A percentile compares a stretch with the other conserved stretches of the same genome.
phyloP scores from a whole-genome alignment of 352 stramenopile genomes.

The Globisporangium canariense region DNA sequence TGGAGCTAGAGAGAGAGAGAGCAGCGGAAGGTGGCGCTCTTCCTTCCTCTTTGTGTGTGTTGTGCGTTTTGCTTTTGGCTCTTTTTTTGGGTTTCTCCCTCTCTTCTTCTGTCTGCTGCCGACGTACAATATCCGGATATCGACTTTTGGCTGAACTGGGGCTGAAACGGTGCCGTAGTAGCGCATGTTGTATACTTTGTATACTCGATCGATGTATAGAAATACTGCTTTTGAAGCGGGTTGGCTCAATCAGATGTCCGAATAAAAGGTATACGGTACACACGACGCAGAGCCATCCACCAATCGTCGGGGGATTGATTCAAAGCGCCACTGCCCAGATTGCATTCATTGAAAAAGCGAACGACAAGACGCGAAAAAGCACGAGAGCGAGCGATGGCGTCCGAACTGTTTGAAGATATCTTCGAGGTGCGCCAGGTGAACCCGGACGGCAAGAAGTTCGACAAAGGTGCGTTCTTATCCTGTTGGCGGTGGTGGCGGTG shows the following conservation, averaged over 20 bases:
- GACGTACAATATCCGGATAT: constrained; percentile 8
- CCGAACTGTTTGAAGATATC: constrained; percentile 98
- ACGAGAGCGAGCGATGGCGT: constrained; percentile 51
- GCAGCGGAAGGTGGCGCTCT: constrained; percentile 3
- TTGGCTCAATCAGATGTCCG: background rate
- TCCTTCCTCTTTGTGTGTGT: constrained; percentile 10
- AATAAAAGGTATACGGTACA: constrained; percentile 8
- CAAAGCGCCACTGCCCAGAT: constrained; percentile 1
- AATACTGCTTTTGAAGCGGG: background rate
- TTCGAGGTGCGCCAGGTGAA: constrained; percentile 97
- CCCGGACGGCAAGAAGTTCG: constrained; percentile 97
- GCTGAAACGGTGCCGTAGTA: background rate
- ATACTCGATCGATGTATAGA: background rate
- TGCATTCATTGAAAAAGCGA: constrained; percentile 12
- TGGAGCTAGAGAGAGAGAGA: constrained; percentile 3
- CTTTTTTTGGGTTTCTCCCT: constrained; percentile 14
- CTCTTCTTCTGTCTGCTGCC: background rate
- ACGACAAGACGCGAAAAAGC: background rate
- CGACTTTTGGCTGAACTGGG: too few species aligned
- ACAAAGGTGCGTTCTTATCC: constrained; percentile 67
- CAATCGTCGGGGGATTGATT: constrained; percentile 10
- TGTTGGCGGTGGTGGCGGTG: background rate
- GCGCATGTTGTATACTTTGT: background rate
- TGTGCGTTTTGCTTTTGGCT: constrained; percentile 19
- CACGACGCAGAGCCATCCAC: constrained; percentile 11